Evolutionary conservation across 2,329 filamentous ascomycete genomes (phyloP), one percentile per base, ranked within the genome.

Genomic region (Cryphonectria japonica): DNA sequence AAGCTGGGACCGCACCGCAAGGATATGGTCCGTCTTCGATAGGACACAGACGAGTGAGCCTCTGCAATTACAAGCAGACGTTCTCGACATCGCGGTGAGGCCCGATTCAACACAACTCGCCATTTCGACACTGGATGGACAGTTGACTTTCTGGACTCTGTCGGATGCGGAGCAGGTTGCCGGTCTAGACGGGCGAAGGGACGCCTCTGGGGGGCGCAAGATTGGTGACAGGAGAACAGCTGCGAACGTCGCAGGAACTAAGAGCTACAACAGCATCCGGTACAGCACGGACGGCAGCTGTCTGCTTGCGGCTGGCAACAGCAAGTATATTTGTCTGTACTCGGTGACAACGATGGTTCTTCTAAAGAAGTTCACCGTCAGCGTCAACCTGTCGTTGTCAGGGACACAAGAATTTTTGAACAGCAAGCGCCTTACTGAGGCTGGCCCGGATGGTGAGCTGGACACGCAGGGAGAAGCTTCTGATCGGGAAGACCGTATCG

Each of bases 251-350:
- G 88, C 94, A 1, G 94, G 94, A 52, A 97, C 93, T 59, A 99
- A 99, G 80, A 92, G 90, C 75, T 99, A 97, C 83, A 91, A 88
- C 77, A 92, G 92, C 8, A 93, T 99, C 75, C 89, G 89, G 68
- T 99, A 98, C 83, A 97, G 94, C 79, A 92, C 93, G 1, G 96
- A 99, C 78, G 96, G 96, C 16, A 93, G 90, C 73, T 98, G 96
- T 76, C 85, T 99, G 14, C 85, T 99, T 57, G 96, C 95, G 0
- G 95, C 90, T 64, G 96, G 96, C 43, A 97, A 96, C 85, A 98
- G 94, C 90, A 99, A 99, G 83, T 98, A 97, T 80, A 98, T 99
- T 67, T 98, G 96, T 79, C 82, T 99, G 71, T 99, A 99, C 82
- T 95, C 97, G n/a, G 93, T 97, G 43, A 90, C 91, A 71, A 97